Percentiles rank a stretch among this genome's conserved stretches.
These are phyloP conservation scores for Russula brevipes DNA, from an alignment of 768 basidiomycete genomes.

Conservation along the genomic window DNA sequence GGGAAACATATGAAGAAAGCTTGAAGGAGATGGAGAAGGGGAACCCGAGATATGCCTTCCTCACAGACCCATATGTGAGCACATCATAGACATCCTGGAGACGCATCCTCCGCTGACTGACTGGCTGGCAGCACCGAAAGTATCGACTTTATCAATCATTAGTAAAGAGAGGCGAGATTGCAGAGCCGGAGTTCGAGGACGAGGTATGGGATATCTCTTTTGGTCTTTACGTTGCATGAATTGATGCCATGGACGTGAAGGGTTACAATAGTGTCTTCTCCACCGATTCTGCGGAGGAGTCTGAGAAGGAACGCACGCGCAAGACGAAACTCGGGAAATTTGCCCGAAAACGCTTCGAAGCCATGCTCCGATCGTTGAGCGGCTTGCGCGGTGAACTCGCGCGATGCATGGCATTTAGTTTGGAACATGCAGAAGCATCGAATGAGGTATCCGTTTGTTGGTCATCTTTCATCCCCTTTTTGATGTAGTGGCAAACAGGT, in stretches of 20 bases:
- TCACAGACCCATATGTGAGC: slow-evolving; percentile 34
- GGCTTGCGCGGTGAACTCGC: slow-evolving; percentile 89
- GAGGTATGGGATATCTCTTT: slow-evolving; percentile 42
- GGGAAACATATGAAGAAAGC: slow-evolving; percentile 65
- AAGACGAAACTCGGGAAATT: slow-evolving; percentile 75
- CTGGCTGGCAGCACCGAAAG: slow-evolving; percentile 52
- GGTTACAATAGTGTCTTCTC: slow-evolving; percentile 87
- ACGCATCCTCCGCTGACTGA: background rate
- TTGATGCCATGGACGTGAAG: slow-evolving; percentile 35
- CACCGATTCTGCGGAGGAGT: slow-evolving; percentile 91
- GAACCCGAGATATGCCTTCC: slow-evolving; percentile 80
- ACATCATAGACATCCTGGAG: slow-evolving; percentile 27
- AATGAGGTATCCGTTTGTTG: slow-evolving; percentile 57
- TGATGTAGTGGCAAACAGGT: slow-evolving; percentile 52
- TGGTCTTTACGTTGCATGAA: background rate
- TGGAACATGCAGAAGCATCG: slow-evolving; percentile 95
- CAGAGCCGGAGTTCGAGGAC: slow-evolving; percentile 75
- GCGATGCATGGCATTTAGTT: slow-evolving; percentile 93
- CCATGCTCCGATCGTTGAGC: slow-evolving; percentile 80
- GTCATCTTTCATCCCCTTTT: background rate
- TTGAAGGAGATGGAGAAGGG: slow-evolving; percentile 70
- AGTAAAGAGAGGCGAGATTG: slow-evolving; percentile 48
- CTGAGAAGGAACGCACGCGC: slow-evolving; percentile 75
- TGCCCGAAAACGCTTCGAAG: slow-evolving; percentile 81
- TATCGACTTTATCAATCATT: slow-evolving; percentile 68